Percentiles rank a stretch among this genome's conserved stretches.
phyloP scores from a whole-genome alignment of 2,329 filamentous ascomycete species.

The Reticulascus tulasneorum region DNA sequence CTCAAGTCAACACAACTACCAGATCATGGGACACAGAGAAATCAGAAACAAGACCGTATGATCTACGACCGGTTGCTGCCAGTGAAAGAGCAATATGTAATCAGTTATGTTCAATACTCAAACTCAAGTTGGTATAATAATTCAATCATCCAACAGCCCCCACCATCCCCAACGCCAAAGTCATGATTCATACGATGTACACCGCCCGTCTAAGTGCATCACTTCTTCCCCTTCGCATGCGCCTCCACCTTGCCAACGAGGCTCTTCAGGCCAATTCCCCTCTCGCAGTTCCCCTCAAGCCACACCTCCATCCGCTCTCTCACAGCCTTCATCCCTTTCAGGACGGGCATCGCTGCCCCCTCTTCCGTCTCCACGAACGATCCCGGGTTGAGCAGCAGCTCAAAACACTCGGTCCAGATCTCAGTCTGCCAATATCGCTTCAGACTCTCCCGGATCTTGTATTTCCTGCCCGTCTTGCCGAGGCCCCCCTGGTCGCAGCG shows the following conservation, averaged over 20 bases:
- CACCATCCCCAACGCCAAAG: background rate
- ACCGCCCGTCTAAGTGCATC: background rate
- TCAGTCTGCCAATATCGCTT: constrained; percentile 98
- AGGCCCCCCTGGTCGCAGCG: constrained; percentile 51
- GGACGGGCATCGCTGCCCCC: constrained; percentile 65
- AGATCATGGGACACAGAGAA: too few relatives aligned
- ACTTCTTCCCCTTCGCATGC: constrained; percentile 33
- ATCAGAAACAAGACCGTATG: too few relatives aligned
- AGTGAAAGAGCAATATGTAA: too few relatives aligned
- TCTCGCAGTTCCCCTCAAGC: constrained; percentile 78
- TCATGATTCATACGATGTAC: background rate
- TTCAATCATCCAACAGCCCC: too few relatives aligned
- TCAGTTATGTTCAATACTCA: too few relatives aligned
- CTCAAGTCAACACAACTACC: too few relatives aligned
- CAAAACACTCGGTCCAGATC: constrained; percentile 80
- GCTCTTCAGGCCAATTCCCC: constrained; percentile 69
- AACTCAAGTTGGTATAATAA: too few relatives aligned
- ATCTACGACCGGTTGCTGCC: too few relatives aligned
- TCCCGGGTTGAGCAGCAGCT: constrained; percentile 78
- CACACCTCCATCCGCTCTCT: constrained; percentile 80
- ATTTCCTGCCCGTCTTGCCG: constrained; percentile 61
- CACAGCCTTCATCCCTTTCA: constrained; percentile 63
- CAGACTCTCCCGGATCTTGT: constrained; percentile 74
- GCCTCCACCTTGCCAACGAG: constrained; percentile 62
- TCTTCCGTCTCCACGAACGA: constrained; percentile 63